Evolutionary conservation across 1,284 basidiomycete genomes (phyloP), one percentile per base, ranked within the genome.

Genomic region (Cryptococcus deneoformans): DNA sequence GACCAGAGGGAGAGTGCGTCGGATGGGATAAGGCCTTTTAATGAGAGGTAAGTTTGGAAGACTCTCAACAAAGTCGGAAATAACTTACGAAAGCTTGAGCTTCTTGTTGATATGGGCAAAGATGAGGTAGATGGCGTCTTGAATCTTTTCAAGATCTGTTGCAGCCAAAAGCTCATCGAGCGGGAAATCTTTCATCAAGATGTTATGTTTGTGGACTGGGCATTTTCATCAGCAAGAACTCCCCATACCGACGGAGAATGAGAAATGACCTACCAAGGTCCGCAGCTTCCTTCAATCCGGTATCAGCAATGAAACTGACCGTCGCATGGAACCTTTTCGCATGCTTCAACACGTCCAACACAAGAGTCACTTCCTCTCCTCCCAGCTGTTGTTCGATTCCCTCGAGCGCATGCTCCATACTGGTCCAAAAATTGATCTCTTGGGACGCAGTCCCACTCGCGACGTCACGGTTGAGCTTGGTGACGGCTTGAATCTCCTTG

Each of bases 391-490:
- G 81, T 73, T 98, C 94, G 70, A 99, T 97, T 0, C 85, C 87
- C 70, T 99, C 95, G 60, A 98, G 79, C 1, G 94, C 94, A 53
- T 89, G 83, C 74, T 99, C 95, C 79, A 97, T 84, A 72, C 88
- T 90, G 38, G 97, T 80, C 95, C 96, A 99, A 72, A 99, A 99
- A 79, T 98, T 98, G 81, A 99, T 92, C 75, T 99, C 95, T 71
- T 99, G 96, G 0, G 92, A 94, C 1, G 96, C 94, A 0, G 93
- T 98, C 1, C 95, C 96, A 2, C 90, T 91, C 1, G 87, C 84
- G n/a, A 98, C 94, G 68, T 98, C 93, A 37, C 95, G 84, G 1
- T 85, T 86, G 14, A 99, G 85, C 72, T 95, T 96, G 14, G 96
- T 98, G 57, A 99, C 92, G 0, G 90, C 87, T 77, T 98, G 95